Evolutionary conservation across 1,139 yeast species (phyloP).

Genomic region (Sugiyamaella pinicola): DNA sequence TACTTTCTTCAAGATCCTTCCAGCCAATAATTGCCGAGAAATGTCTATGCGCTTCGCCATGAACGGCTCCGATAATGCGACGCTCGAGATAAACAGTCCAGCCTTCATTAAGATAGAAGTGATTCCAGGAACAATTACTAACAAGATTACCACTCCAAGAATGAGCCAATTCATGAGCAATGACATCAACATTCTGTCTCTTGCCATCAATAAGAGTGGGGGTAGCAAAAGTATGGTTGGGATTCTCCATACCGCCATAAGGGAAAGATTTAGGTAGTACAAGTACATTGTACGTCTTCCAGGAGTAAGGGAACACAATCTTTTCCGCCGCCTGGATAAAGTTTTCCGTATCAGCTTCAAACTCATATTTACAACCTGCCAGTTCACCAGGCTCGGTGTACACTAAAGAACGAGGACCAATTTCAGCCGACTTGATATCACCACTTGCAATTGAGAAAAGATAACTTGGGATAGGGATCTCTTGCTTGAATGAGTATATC

Average conservation of each 20-base stretch:
- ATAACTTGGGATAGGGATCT: constrained; percentile 84
- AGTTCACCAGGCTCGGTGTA: constrained; percentile 76
- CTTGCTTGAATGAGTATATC: constrained; percentile 61
- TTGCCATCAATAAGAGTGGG: constrained; percentile 89
- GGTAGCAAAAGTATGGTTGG: constrained; percentile 87
- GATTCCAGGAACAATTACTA: constrained; percentile 90
- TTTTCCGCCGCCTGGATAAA: constrained; percentile 80
- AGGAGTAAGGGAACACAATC: constrained; percentile 79
- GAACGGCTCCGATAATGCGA: constrained; percentile 72
- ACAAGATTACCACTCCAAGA: constrained; percentile 92
- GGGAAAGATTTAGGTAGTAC: constrained; percentile 85
- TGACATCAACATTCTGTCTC: constrained; percentile 80
- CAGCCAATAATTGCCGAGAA: constrained; percentile 87
- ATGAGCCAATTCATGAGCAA: constrained; percentile 91
- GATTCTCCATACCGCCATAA: constrained; percentile 96
- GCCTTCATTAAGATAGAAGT: constrained; percentile 94
- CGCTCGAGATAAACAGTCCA: constrained; percentile 94
- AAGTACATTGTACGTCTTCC: constrained; percentile 81
- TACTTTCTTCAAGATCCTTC: constrained; percentile 71
- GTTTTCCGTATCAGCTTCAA: constrained; percentile 73
- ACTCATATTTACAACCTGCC: constrained; percentile 73
- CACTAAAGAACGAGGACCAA: constrained; percentile 86
- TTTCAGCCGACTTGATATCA: constrained; percentile 63
- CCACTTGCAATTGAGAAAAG: constrained; percentile 87
- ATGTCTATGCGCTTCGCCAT: constrained; percentile 77